Percentiles rank a stretch among this genome's conserved stretches.
phyloP scores from a whole-genome alignment of 2,329 filamentous ascomycete genomes.

The Epichloe elymi region DNA sequence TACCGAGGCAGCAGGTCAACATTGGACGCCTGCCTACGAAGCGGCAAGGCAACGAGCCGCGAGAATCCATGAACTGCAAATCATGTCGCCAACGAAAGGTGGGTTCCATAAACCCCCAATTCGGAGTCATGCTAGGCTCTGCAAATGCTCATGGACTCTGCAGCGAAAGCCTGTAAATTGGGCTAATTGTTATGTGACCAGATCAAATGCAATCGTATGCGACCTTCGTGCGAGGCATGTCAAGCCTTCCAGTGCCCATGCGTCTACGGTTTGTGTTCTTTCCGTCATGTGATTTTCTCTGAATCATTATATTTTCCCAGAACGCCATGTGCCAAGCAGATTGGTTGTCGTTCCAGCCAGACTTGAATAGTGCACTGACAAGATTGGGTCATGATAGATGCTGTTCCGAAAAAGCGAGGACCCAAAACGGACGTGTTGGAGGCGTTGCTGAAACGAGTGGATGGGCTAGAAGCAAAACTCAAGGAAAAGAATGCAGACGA shows the following conservation, averaged over 20 bases:
- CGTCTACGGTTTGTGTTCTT: constrained; percentile 59
- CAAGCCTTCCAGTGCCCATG: constrained; percentile 81
- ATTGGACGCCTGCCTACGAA: constrained; percentile 66
- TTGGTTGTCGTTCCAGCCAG: background rate
- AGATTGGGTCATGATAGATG: constrained; percentile 41
- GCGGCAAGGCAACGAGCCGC: constrained; percentile 59
- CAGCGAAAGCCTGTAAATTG: background rate
- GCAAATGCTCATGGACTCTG: background rate
- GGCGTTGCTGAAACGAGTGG: constrained; percentile 70
- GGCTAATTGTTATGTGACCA: constrained; percentile 21
- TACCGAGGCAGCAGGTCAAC: constrained; percentile 65
- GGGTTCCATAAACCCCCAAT: constrained; percentile 10
- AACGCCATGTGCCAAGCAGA: background rate
- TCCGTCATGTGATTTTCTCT: too few species aligned
- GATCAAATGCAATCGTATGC: constrained; percentile 85
- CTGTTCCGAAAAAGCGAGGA: constrained; percentile 77
- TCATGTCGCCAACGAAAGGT: constrained; percentile 89
- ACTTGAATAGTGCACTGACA: background rate
- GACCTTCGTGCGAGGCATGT: constrained; percentile 77
- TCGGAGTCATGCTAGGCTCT: background rate
- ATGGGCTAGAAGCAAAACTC: constrained; percentile 69
- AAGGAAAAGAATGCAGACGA: constrained; percentile 47
- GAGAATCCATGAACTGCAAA: constrained; percentile 93
- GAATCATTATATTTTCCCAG: background rate
- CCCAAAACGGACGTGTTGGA: constrained; percentile 85